These are phyloP conservation scores for Saposhnikovia divaricata DNA, from an alignment of 129 eudicot genomes.

Conservation along the genomic window DNA sequence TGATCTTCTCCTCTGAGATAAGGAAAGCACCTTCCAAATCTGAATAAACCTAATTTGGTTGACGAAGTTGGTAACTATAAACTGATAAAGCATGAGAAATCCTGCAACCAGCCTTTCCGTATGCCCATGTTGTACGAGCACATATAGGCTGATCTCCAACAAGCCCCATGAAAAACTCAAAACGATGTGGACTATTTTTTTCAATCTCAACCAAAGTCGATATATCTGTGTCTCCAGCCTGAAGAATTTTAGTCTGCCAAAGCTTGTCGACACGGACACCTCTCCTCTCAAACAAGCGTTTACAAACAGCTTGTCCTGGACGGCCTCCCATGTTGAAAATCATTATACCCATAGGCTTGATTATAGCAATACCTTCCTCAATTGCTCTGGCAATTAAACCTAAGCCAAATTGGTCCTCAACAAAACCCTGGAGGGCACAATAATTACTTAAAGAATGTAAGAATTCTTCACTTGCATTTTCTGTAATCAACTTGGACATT, in stretches of 20 bases:
- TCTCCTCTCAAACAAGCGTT: conserved; percentile 93
- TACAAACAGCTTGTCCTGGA: conserved; percentile 97
- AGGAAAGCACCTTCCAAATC: conserved; percentile 98
- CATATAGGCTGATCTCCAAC: conserved; percentile 94
- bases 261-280: conserved; percentile 83
- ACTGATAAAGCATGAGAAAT: conserved; percentile 97
- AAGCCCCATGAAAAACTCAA: conserved; percentile 99
- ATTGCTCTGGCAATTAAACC: conserved; percentile 96
- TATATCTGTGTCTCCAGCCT: conserved; percentile 97
- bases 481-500: conserved; percentile 91
- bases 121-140: conserved; percentile 99
- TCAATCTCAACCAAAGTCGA: conserved; percentile 95
- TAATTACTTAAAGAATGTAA: conserved; percentile 82
- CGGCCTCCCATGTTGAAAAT: conserved; percentile 99
- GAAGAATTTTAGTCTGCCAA: conserved; percentile 96
- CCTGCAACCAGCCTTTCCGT: conserved; percentile 90
- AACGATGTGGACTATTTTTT: conserved; percentile 89
- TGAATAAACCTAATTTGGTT: conserved; percentile 89
- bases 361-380: conserved; percentile 91
- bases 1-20: conserved; percentile 76
- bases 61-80: conserved; percentile 85
- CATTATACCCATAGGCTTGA: conserved; percentile 94
- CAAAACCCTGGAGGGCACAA: conserved; percentile 99
- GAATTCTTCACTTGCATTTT: conserved; percentile 96
- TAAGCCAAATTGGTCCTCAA: conserved; percentile 96